Base-by-base conservation (phyloP, 441 rosid species). In the Isatis lusitanica region DNA sequence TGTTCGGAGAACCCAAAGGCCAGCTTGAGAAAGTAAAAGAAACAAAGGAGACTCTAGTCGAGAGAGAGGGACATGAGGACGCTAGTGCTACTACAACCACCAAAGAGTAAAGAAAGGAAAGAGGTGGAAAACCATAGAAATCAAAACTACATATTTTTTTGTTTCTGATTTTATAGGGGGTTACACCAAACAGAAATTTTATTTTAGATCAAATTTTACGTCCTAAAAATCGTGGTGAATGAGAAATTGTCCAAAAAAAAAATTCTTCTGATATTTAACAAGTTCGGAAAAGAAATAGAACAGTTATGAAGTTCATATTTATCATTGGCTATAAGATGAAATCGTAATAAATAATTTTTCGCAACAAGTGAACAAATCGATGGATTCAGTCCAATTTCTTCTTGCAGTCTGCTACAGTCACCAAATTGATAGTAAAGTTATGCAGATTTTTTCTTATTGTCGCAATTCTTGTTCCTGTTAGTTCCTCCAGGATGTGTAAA, bases 1-100 rank as follows among this genome's bases (percentile, higher is more conserved):
- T 94, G 30, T 92, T 92, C 4, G 96, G 97, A 79, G 84, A 75
- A 18, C 85, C 97, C 40, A 80, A 77, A 68, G 98, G 96, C 39
- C 88, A 88, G 72, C 83, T 90, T 28, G 80, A 83, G 40, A 60
- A 57, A 75, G 63, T 18, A 13, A 79, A 11, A 9, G 81, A 76
- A 46, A 79, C 36, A 51, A 43, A 47, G 61, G 61, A 58, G 21
- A 58, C 55, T 69, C 52, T 75, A 44, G 11, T 4, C 17, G 65
- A 67, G 17, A 52, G 69, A 16, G 77, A 71, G 48, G 17, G 56
- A 18, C 67, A 47, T 11, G 39, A 63, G 46, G 46, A 74, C 66
- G 30, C 17, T 46, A 57, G 33, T 26, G 24, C 59, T 58, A 48
- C 21, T 55, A 70, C 60, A 55, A 57, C 69, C 57, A 71, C 73